phyloP scores from a whole-genome alignment of 805 yeast genomes.

The Priceomyces castillae region DNA sequence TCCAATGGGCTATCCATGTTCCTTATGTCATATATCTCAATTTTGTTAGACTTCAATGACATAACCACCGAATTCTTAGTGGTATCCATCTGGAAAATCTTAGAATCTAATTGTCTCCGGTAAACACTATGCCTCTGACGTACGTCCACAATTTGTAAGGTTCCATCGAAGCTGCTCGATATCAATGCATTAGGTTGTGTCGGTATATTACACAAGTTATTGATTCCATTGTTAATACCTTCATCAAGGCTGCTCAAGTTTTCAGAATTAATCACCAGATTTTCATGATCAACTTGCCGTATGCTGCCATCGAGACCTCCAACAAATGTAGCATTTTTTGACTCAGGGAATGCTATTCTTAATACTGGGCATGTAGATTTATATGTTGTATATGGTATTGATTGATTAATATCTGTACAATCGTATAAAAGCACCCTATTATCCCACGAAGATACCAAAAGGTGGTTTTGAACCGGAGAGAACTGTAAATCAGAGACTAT shows the following conservation, averaged over 20 bases:
- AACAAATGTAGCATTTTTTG: constrained; percentile 34
- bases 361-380: constrained; percentile 21
- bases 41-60: constrained; percentile 51
- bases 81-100: constrained; percentile 63
- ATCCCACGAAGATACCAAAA: constrained; percentile 61
- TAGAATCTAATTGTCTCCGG: constrained; percentile 34
- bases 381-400: constrained; percentile 11
- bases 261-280: constrained; percentile 16
- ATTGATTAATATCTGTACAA: constrained; percentile 17
- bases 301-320: constrained; percentile 59
- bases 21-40: constrained; percentile 58
- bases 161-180: constrained; percentile 64
- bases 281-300: constrained; percentile 50
- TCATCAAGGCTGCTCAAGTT: constrained; percentile 8
- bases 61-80: constrained; percentile 45
- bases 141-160: constrained; percentile 47
- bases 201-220: constrained; percentile 26
- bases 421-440: constrained; percentile 46
- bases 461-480: constrained; percentile 31
- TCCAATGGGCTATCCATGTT: constrained; percentile 44
- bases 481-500: constrained; percentile 43
- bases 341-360: constrained; percentile 25
- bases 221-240: constrained; percentile 30
- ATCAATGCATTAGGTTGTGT: constrained; percentile 33
- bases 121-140: constrained; percentile 14